phyloP scores from a whole-genome alignment of 2,329 filamentous ascomycete genomes.

The Xylariaceae sp. region DNA sequence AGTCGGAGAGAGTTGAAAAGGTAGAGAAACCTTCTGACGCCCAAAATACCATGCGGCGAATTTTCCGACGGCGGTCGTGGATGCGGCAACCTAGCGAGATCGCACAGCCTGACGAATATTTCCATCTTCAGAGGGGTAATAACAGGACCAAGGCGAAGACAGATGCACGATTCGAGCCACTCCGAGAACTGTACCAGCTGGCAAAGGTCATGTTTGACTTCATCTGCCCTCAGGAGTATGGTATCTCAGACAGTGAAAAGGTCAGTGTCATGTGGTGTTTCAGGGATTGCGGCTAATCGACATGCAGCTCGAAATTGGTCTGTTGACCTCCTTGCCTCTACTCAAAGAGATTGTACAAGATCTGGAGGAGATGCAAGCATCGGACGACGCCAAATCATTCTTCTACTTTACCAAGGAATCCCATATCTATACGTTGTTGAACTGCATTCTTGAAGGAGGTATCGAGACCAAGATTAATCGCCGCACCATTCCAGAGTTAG shows the following conservation, averaged over 20 bases:
- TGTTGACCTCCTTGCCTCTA: constrained; percentile 86
- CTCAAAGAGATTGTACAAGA: constrained; percentile 96
- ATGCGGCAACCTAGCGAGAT: constrained; percentile 52
- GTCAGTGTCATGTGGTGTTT: constrained; percentile 23
- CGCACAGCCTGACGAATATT: constrained; percentile 67
- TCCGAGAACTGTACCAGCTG: constrained; percentile 87
- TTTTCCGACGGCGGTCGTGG: constrained; percentile 58
- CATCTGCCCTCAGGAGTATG: constrained; percentile 96
- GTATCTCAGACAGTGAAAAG: constrained; percentile 91
- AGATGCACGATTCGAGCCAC: constrained; percentile 77
- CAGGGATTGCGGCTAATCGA: constrained; percentile 15
- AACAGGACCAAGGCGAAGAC: constrained; percentile 70
- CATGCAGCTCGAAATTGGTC: constrained; percentile 76
- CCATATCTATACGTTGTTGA: constrained; percentile 95
- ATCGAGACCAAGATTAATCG: constrained; percentile 96
- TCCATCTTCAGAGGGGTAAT: constrained; percentile 79
- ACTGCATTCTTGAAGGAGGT: constrained; percentile 95
- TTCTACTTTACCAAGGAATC: constrained; percentile 99
- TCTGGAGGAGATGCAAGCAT: constrained; percentile 94
- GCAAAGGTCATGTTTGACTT: constrained; percentile 97
- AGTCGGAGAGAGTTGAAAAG: constrained; percentile 27
- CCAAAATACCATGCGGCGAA: constrained; percentile 40
- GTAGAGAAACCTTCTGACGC: constrained; percentile 27
- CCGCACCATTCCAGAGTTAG: constrained; percentile 90
- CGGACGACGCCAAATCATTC: constrained; percentile 88